Base-by-base conservation (phyloP, 306 rosid species). In the Cucumis melo region DNA sequence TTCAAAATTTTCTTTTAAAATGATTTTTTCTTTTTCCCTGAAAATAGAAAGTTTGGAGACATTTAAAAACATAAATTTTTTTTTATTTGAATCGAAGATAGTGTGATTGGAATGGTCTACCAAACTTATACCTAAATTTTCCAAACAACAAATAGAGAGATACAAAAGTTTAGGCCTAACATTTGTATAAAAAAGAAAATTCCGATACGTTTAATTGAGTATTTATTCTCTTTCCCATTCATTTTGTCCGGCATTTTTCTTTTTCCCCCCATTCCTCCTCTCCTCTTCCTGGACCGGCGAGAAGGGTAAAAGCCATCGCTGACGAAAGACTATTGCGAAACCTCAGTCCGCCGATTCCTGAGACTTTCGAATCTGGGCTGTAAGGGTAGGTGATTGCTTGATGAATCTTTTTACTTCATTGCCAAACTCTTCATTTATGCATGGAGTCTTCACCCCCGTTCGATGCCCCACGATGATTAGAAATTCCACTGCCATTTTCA, bases 381-480 rank as follows among this genome's bases (percentile, higher is more conserved):
- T 14, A 20, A 42, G 54, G 32, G 32, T 54, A 56, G 12, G 3
- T 46, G 10, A 68, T 68, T 42, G 55, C 56, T 68, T 42, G n/a
- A 68, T 68, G 74, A 68, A 42, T 68, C 74, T 68, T 21, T 2
- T 68, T 21, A 10, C 55, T 20, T 21, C 74, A 68, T 68, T 36
- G 55, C 55, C 36, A 21, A 41, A 41, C 29, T 67, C 74, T 19
- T 67, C 73, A 61, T 76, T 46, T 29, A 46, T 76, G 72, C 42
- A 77, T 62, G 73, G 73, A 77, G 60, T 24, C 79, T 68, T 42
- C 46, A 48, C 73, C 24, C 34, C 79, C 27, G 32, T 46, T 55
- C 75, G 75, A 64, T 78, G 39, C 75, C 53, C 36, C 50, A 46
- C 65, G 65, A 82, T 78, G 81, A 87, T 86, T 88, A 88, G 82